Conservation (phyloP, 179 eudicot genomes). For the Silene noctiflora region DNA sequence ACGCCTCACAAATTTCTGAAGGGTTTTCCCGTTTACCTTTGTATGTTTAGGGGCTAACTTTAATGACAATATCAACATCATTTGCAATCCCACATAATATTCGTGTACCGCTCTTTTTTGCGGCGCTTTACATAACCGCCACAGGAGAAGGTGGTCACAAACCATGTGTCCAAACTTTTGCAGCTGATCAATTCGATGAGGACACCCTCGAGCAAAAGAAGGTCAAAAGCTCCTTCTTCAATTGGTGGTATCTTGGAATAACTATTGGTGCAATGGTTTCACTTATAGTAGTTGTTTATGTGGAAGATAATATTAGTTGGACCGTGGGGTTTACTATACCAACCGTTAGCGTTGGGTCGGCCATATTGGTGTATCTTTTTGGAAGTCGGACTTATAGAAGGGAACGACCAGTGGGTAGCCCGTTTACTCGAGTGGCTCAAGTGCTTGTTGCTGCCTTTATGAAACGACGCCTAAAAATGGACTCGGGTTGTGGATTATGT, state of each 20-base stretch:
- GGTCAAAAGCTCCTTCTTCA: conserved; percentile 26
- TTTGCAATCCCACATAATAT: conserved; percentile 21
- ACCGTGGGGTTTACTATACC: conserved; percentile 47
- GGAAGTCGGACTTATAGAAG: conserved; percentile 47
- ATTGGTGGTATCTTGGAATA: conserved; percentile 78
- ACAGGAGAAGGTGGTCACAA: conserved; percentile 68
- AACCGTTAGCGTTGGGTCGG: conserved; percentile 41
- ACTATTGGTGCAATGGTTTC: conserved; percentile 52
- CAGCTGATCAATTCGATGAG: conserved; percentile 72
- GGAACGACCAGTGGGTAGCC: conserved; percentile 59
- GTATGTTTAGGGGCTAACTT: neutral
- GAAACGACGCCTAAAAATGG: conserved; percentile 40
- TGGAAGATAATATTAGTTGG: conserved; percentile 60
- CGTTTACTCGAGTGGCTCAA: conserved; percentile 56
- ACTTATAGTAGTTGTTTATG: conserved; percentile 39
- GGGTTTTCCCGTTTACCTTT: neutral
- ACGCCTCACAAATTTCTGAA: neutral
- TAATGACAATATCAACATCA: conserved; percentile 30
- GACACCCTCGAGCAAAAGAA: conserved; percentile 39
- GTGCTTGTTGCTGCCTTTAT: conserved; percentile 58
- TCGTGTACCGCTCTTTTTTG: conserved; percentile 35
- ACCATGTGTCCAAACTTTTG: conserved; percentile 73
- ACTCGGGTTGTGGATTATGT: neutral
- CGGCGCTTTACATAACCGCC: conserved; percentile 49
- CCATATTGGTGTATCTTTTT: conserved; percentile 39